Evolutionary conservation across 1,284 basidiomycete species (phyloP), one percentile per base, ranked within the genome.

Genomic region (Heterobasidion parviporum): DNA sequence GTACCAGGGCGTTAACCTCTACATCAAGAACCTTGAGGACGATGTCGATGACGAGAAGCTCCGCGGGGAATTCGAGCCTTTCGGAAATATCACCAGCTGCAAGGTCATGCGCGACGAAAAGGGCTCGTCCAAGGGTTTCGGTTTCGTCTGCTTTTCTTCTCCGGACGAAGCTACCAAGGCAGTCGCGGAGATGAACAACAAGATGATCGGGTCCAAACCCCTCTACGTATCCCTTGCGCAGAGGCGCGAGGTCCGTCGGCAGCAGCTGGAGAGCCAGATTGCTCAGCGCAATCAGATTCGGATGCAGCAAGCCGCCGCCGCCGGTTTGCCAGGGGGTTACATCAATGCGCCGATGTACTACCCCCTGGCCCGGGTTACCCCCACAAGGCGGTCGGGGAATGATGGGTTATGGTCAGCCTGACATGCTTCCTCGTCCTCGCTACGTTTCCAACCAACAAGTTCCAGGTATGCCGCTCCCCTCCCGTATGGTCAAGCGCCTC

Each of bases 181-280:
- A 59, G 95, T 99, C 62, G 92, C 94, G 56, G 97, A 99, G 79
- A 98, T 99, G 95, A 99, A 99, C 83, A 98, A 98, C 83, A 98
- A 98, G 81, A 99, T 99, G 91, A 93, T 99, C 68, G 95, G 96
- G 63, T 85, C 90, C 67, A 99, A 99, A 77, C 97, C 97, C 54
- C 86, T 99, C 66, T 99, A 99, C 72, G 97, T 99, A 69, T 96
- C 96, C 54, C 87, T 98, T 59, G 97, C 97, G 64, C 97, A 99
- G 74, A 94, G 96, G 66, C 95, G 96, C 65, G 97, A 99, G 69
- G 93, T 96, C 65, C 92, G 97, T 69, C 87, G 96, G 68, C 97
- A 99, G 75, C 96, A 99, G 73, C 84, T 99, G 66, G 97, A 99
- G 80, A 94, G 92, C 67, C 97, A 99, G 80, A 94, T 97, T 67